Conservation (phyloP, 2,329 filamentous ascomycete species). For the Thielaviopsis ethacetica region DNA sequence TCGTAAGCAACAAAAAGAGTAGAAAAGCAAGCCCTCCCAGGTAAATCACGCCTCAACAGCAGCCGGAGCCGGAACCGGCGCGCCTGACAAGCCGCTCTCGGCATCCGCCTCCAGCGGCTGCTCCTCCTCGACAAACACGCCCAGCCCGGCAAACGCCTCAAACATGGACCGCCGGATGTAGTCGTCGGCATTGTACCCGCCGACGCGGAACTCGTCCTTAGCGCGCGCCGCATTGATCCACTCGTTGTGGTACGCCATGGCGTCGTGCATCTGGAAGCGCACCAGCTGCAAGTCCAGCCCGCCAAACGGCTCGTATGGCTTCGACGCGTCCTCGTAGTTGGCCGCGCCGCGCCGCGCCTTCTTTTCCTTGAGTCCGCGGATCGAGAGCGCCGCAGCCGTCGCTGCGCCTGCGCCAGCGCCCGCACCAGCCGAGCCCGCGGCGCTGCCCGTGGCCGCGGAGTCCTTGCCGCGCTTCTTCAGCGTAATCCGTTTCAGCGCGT, state of each 20-base stretch:
- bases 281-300: constrained; percentile 52
- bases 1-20: neutral
- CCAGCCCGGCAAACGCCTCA: constrained; percentile 79
- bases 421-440: neutral
- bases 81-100: neutral
- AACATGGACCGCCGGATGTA: constrained; percentile 69
- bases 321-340: constrained; percentile 34
- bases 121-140: constrained; percentile 75
- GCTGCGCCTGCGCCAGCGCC: constrained; percentile 20
- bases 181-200: constrained; percentile 69
- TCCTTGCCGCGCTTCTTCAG: constrained; percentile 56
- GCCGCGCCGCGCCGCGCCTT: constrained; percentile 21
- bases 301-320: constrained; percentile 77
- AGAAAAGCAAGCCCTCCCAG: neutral
- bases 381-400: constrained; percentile 36
- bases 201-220: constrained; percentile 51
- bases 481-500: constrained; percentile 42
- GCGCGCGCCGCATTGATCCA: constrained; percentile 53
- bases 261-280: constrained; percentile 44
- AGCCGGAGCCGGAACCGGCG: neutral
- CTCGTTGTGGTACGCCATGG: constrained; percentile 53
- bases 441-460: constrained; percentile 11
- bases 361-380: constrained; percentile 54
- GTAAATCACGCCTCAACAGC: neutral
- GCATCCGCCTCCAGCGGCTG: constrained; percentile 24